These are phyloP conservation scores for Melocanna baccifera DNA, from an alignment of 176 grass and related monocot species.

Conservation along the genomic window DNA sequence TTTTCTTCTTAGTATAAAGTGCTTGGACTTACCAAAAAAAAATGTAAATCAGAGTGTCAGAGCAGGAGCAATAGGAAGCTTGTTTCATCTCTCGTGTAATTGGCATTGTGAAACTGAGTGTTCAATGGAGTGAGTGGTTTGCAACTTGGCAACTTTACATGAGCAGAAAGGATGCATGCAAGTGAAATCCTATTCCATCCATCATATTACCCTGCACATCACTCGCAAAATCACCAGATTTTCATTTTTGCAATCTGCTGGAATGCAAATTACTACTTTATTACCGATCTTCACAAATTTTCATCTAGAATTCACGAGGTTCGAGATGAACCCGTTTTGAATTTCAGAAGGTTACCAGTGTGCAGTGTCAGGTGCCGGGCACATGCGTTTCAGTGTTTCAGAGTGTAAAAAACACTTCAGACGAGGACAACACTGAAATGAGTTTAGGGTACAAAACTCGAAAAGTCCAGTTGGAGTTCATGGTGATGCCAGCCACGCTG, in stretches of 20 bases:
- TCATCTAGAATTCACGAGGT: slow-evolving; percentile 13
- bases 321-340: slow-evolving; percentile 26
- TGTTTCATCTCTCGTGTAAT: slow-evolving; percentile 24
- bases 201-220: no score
- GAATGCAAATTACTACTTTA: neutral
- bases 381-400: slow-evolving; percentile 30
- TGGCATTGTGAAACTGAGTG: slow-evolving; percentile 20
- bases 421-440: slow-evolving; percentile 36
- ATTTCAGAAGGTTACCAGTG: slow-evolving; percentile 1
- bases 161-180: neutral
- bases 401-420: slow-evolving; percentile 22
- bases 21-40: slow-evolving; percentile 26
- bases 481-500: slow-evolving; percentile 23
- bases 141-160: neutral
- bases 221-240: neutral
- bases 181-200: neutral
- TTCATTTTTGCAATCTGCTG: neutral
- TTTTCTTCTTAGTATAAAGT: slow-evolving; percentile 35
- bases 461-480: slow-evolving; percentile 32
- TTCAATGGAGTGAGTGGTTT: neutral
- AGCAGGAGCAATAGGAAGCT: slow-evolving; percentile 33
- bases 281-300: neutral
- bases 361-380: slow-evolving; percentile 35
- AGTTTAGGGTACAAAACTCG: slow-evolving; percentile 3
- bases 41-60: slow-evolving; percentile 57